phyloP scores from a whole-genome alignment of 2,329 filamentous ascomycete species.

The Sclerotinia nivalis region DNA sequence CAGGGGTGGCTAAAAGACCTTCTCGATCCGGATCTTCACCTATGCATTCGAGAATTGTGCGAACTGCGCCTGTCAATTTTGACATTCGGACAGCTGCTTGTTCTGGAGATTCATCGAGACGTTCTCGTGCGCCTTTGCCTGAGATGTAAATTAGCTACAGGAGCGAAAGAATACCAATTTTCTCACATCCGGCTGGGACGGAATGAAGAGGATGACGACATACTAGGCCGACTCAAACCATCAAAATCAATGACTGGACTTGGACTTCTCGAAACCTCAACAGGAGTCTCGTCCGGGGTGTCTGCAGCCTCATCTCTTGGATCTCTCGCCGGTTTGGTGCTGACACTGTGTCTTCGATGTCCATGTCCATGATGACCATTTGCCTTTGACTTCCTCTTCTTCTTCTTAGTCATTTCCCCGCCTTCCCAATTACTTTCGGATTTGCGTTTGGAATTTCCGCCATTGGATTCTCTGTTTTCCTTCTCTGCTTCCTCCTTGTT shows the following conservation, averaged over 20 bases:
- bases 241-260: conserved; percentile 63
- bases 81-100: conserved; percentile 54
- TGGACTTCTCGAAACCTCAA: conserved; percentile 47
- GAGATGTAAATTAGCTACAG: background rate
- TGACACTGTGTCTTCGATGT: conserved; percentile 55
- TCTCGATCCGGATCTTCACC: conserved; percentile 68
- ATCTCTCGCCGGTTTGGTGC: conserved; percentile 62
- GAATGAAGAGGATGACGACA: conserved; percentile 27
- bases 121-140: conserved; percentile 65
- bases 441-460: conserved; percentile 18
- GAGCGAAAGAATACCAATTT: background rate
- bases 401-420: conserved; percentile 29
- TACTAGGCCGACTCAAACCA: conserved; percentile 60
- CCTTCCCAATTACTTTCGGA: conserved; percentile 6
- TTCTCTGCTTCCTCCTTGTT: conserved; percentile 22
- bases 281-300: conserved; percentile 27
- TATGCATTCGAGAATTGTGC: conserved; percentile 67
- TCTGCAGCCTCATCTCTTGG: conserved; percentile 52
- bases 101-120: conserved; percentile 57
- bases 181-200: background rate
- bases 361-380: conserved; percentile 34
- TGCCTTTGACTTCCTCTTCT: conserved; percentile 29
- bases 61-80: conserved; percentile 62
- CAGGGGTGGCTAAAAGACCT: conserved; percentile 68
- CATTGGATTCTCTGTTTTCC: conserved; percentile 9